Evolutionary conservation across 768 basidiomycete genomes (phyloP).

Genomic region (Phylloporus arenicola): DNA sequence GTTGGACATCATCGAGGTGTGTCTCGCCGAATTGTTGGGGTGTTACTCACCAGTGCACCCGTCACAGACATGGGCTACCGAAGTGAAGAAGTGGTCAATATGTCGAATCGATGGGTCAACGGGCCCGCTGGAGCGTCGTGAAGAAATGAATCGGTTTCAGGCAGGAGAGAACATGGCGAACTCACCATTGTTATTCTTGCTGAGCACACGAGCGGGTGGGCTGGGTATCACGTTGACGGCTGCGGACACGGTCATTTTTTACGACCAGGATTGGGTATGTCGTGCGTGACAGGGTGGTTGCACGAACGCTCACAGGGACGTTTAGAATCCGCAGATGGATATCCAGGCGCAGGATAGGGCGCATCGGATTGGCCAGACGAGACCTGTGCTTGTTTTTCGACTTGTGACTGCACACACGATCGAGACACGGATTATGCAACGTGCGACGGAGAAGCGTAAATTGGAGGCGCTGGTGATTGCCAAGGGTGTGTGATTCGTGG

Average conservation of each 20-base stretch:
- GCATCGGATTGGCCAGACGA: conserved; percentile 93
- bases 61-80: conserved; percentile 64
- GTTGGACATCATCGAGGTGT: conserved; percentile 90
- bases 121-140: conserved; percentile 70
- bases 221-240: conserved; percentile 95
- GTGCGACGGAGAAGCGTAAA: conserved; percentile 81
- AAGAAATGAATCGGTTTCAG: conserved; percentile 85
- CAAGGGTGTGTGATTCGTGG: conserved; percentile 47
- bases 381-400: conserved; percentile 84
- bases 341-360: conserved; percentile 93
- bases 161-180: conserved; percentile 52
- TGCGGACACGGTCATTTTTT: conserved; percentile 28
- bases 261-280: conserved; percentile 23
- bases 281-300: neutral
- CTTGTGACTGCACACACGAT: conserved; percentile 84
- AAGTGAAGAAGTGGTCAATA: conserved; percentile 74
- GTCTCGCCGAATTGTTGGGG: neutral
- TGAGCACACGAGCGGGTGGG: conserved; percentile 94
- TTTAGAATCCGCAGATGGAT: conserved; percentile 92
- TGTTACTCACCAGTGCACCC: neutral
- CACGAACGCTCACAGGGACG: neutral
- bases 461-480: conserved; percentile 95
- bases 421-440: conserved; percentile 87
- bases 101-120: conserved; percentile 94
- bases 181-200: conserved; percentile 72